Evolutionary conservation across 192 early-diverging fungal species (phyloP).

Genomic region (Podila minutissima): DNA sequence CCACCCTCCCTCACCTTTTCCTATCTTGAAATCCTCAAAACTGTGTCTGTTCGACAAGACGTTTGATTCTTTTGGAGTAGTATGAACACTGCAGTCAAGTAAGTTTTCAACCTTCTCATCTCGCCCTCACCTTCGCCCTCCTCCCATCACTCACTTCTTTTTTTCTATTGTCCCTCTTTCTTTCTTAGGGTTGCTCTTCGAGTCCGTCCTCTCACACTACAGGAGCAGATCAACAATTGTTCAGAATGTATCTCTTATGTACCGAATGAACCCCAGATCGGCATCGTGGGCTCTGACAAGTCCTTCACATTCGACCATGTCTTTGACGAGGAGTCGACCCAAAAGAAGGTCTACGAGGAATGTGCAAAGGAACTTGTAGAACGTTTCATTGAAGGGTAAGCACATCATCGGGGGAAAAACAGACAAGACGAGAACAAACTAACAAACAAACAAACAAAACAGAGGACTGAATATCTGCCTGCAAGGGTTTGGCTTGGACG

Average conservation of each 20-base stretch:
- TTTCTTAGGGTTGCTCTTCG: conserved; percentile 76
- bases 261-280: conserved; percentile 69
- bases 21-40: not conserved
- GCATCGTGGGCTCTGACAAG: conserved; percentile 67
- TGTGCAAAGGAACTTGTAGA: conserved; percentile 69
- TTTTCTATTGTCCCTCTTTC: not conserved
- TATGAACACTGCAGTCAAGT: conserved; percentile 54
- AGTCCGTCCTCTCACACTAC: conserved; percentile 79
- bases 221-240: conserved; percentile 74
- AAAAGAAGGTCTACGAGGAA: conserved; percentile 66
- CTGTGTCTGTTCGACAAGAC: conserved; percentile 5
- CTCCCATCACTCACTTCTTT: not conserved
- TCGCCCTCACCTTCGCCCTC: not conserved
- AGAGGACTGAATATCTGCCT: conserved; percentile 1
- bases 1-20: not conserved
- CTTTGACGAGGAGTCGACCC: conserved; percentile 62
- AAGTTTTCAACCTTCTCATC: not conserved
- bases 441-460: not conserved
- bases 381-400: conserved; percentile 79
- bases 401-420: not conserved
- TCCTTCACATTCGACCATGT: conserved; percentile 80
- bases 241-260: conserved; percentile 68
- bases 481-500: not conserved
- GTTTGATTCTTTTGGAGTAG: conserved; percentile 27
- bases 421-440: too few relatives aligned